Conservation (phyloP, 768 basidiomycete genomes). For the Trametes coccinea region DNA sequence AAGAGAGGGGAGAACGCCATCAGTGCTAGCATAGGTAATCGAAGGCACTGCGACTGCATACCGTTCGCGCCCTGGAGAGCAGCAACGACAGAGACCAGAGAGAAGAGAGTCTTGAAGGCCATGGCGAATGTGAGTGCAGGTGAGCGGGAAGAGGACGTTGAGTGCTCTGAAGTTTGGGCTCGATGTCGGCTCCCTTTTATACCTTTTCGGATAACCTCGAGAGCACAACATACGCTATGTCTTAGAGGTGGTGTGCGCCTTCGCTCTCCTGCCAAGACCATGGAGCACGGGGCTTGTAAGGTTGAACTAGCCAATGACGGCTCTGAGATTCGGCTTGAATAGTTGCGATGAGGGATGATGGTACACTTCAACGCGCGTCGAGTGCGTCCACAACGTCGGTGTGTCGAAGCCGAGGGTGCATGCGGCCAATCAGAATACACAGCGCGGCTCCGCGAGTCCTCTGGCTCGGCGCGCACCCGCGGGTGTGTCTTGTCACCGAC, state of each 20-base stretch:
- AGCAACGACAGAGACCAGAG: slow-evolving; percentile 23
- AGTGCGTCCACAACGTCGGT: slow-evolving; percentile 5
- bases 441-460: not conserved
- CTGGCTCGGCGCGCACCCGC: not conserved
- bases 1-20: not conserved
- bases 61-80: slow-evolving; percentile 26
- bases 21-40: not conserved
- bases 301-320: slow-evolving; percentile 3
- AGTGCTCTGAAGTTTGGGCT: slow-evolving; percentile 12
- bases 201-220: not conserved
- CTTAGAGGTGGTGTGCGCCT: not conserved
- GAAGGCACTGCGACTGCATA: not conserved
- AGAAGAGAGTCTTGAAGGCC: slow-evolving; percentile 26
- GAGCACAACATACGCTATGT: not conserved
- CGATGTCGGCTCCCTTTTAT: slow-evolving; percentile 4
- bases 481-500: not conserved
- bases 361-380: not conserved
- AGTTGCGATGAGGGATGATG: not conserved
- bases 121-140: slow-evolving; percentile 18
- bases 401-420: not conserved
- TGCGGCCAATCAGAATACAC: slow-evolving; percentile 4
- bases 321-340: not conserved
- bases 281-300: not conserved
- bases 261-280: slow-evolving; percentile 2
- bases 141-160: not conserved